phyloP scores from a whole-genome alignment of 140 eudicot genomes.

The Anethum foeniculum region DNA sequence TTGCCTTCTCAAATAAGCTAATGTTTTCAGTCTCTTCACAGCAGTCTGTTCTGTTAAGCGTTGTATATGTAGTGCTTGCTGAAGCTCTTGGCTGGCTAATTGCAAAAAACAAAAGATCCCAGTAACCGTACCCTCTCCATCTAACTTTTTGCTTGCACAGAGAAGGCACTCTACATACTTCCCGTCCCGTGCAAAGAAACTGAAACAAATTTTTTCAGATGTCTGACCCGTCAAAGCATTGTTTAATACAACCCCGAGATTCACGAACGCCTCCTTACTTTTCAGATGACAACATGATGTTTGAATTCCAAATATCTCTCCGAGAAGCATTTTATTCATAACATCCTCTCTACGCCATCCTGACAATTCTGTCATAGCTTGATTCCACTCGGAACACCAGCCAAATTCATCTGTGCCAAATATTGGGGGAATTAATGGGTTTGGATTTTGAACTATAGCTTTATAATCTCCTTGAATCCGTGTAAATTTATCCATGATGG shows the following conservation, averaged over 20 bases:
- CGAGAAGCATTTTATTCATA: slow-evolving; percentile 81
- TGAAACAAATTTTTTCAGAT: slow-evolving; percentile 63
- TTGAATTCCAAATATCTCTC: slow-evolving; percentile 83
- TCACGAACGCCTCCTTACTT: slow-evolving; percentile 68
- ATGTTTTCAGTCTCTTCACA: slow-evolving; percentile 59
- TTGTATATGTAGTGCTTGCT: slow-evolving; percentile 84
- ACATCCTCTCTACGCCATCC: slow-evolving; percentile 63
- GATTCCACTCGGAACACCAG: slow-evolving; percentile 98
- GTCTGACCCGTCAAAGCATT: slow-evolving; percentile 70
- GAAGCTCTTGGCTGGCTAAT: slow-evolving; percentile 86
- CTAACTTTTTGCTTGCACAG: slow-evolving; percentile 69
- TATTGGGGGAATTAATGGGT: slow-evolving; percentile 89
- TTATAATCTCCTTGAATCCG: slow-evolving; percentile 89
- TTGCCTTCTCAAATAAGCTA: slow-evolving; percentile 75
- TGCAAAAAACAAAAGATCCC: slow-evolving; percentile 94
- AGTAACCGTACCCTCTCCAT: slow-evolving; percentile 61
- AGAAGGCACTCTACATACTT: slow-evolving; percentile 68
- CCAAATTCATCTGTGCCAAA: slow-evolving; percentile 97
- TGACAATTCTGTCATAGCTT: slow-evolving; percentile 74
- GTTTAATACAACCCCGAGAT: slow-evolving; percentile 67
- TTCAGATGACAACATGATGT: slow-evolving; percentile 58
- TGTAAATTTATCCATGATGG: slow-evolving; percentile 88
- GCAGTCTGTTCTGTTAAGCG: slow-evolving; percentile 75
- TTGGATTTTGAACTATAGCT: slow-evolving; percentile 86
- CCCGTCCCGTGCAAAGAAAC: slow-evolving; percentile 57